Base-by-base conservation (phyloP, 2,329 filamentous ascomycete genomes). In the Byssothecium circinans region DNA sequence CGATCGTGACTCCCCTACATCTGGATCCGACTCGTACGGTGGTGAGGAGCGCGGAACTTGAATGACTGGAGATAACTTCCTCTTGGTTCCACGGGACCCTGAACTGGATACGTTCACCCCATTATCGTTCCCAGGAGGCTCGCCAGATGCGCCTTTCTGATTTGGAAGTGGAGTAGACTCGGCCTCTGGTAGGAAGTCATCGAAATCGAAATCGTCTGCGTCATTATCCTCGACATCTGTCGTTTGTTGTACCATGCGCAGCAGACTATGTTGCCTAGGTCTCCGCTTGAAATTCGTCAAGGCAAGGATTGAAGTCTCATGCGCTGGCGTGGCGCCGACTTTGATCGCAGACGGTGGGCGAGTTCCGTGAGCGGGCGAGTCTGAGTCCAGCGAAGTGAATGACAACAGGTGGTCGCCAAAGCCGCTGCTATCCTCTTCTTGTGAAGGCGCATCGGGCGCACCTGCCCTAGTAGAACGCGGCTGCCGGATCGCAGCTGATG, bases 161-260 rank as follows among this genome's bases (percentile, higher is more conserved):
- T 78, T 69, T 48, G 82, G 80, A 20, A 86, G 61, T 3, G 86
- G 85, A 6, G 86, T 89, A 14, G 84, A 86, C 70, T 87, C 84
- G 22, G 83, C 84, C 47, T 88, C 84, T 0, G 79, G 85, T 42
- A 75, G 78, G 61, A 82, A 86, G 56, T 67, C 63, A 38, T 68
- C 64, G 15, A 67, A 59, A 40, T 67, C 64, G 14, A 61, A 60
- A 65, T 75, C 40, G 68, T 80, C 58, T 69, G 80, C 54, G 67
- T 72, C 29, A 15, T 73, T 69, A 25, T 80, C 77, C 18, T 80
- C 74, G 10, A 74, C 69, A 44, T 72, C 66, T 33, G 67, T 72
- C 19, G 61, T 69, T 50, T 75, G 73, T 48, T 75, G 72, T 6
- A 78, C 74, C 74, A 77, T 76, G 32, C 72, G 70, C 46, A 79